These are phyloP conservation scores for Dovyalis caffra DNA, from an alignment of 345 rosid genomes.

Conservation along the genomic window DNA sequence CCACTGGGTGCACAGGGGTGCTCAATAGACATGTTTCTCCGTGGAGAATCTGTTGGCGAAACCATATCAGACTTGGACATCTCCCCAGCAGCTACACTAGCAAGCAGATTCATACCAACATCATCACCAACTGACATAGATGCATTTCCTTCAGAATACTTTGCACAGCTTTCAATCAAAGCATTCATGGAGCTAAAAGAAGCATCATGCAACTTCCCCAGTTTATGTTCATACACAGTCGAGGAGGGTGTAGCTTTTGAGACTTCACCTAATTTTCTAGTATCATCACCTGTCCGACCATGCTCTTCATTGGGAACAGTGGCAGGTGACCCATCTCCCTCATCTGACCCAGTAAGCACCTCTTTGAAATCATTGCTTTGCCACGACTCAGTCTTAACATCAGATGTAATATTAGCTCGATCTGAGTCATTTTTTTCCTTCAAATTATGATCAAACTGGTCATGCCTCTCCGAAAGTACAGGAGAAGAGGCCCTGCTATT, in stretches of 20 bases:
- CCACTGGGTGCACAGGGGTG: constrained; percentile 37
- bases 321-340: constrained; percentile 50
- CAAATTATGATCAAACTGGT: constrained; percentile 23
- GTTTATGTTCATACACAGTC: constrained; percentile 43
- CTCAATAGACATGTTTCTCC: constrained; percentile 36
- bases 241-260: constrained; percentile 42
- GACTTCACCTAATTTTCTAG: constrained; percentile 38
- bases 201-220: constrained; percentile 50
- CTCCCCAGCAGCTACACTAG: constrained; percentile 92
- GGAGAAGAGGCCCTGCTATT: constrained; percentile 69
- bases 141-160: constrained; percentile 58
- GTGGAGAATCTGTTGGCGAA: constrained; percentile 55
- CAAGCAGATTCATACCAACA: constrained; percentile 93
- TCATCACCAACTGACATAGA: constrained; percentile 63
- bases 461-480: constrained; percentile 53
- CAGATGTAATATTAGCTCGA: constrained; percentile 39
- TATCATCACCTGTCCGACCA: constrained; percentile 38
- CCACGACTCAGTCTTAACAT: constrained; percentile 54
- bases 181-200: constrained; percentile 78
- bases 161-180: constrained; percentile 80
- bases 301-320: constrained; percentile 44
- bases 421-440: constrained; percentile 37
- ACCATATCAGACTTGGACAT: constrained; percentile 56
- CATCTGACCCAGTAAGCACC: constrained; percentile 41
- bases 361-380: constrained; percentile 64